Evolutionary conservation across 805 yeast species (phyloP), one percentile per base, ranked within the genome.

Genomic region (Wilhelminamyces savonicus): DNA sequence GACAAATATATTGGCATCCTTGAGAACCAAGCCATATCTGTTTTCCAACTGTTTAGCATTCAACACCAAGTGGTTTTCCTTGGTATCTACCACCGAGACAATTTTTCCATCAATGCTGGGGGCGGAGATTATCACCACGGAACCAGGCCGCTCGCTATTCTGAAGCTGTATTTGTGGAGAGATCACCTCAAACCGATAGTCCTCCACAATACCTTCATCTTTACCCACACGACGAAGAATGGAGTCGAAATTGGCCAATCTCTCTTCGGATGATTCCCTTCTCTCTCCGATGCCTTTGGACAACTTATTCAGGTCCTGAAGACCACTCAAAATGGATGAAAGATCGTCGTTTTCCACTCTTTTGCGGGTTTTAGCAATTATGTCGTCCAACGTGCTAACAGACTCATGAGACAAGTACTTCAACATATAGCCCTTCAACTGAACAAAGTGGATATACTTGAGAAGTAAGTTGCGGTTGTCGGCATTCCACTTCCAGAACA

Each of bases 1-100:
- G 4, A 82, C 76, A 46, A 80, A 82, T 13, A 84, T 72, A 45
- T 79, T 82, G 1, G 95, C 85, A 41, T 78, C 74, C 24, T 71
- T 63, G 28, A 86, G 50, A n/a, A 77, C 35, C 0, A 80, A 66
- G 7, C 92, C 95, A 48, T 68, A 74, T 23, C 96, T 66, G 25
- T 72, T 72, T 46, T 85, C 86, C 19, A 52, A 36, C 24, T 43
- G 72, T 45, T 38, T 69, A 54, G 44, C 59, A 57, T 31, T 66
- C 7, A 44, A 32, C 6, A 44, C 36, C 62, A 55, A 54, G 5
- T 55, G 55, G 16, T 58, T 39, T 16, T 41, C 43, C 10, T 52
- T 40, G 27, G 54, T 59, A 21, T 74, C 74, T 35, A 68, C 69
- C 25, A 87, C 74, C 2, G 83, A 69, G n/a, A 85, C 55, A 7